Evolutionary conservation across 352 stramenopile species (phyloP).

Genomic region (Globisporangium alternatum): DNA sequence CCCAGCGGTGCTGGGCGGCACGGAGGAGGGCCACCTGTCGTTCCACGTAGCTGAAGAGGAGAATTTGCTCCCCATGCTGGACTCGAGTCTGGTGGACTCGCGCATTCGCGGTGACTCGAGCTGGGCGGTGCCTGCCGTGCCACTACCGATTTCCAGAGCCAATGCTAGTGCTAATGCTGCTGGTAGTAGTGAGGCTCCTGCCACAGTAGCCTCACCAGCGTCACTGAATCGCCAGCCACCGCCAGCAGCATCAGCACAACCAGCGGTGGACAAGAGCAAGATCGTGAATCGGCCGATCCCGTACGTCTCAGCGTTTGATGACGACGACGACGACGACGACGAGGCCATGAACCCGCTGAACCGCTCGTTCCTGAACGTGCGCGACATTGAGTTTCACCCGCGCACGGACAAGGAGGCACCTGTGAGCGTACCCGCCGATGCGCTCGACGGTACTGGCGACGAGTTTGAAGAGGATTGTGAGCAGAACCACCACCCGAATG

Average conservation of each 20-base stretch:
- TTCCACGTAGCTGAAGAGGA: constrained; percentile 13
- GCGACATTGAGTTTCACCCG: constrained; percentile 42
- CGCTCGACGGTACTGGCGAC: constrained; percentile 14
- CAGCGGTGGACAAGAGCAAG: constrained; percentile 9
- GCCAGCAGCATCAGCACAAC: background rate
- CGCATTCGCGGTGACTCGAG: constrained; percentile 35
- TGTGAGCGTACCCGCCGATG: constrained; percentile 13
- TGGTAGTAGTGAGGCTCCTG: background rate
- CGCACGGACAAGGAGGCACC: constrained; percentile 17
- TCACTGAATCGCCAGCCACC: background rate
- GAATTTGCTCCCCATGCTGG: constrained; percentile 33
- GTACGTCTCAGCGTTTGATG: constrained; percentile 10
- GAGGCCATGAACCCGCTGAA: constrained; percentile 46
- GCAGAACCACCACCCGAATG: background rate
- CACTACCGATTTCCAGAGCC: background rate
- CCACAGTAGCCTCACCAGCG: background rate
- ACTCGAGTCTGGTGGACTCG: constrained; percentile 27
- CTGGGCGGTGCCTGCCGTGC: constrained; percentile 26
- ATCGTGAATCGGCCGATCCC: constrained; percentile 23
- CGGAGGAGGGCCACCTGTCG: background rate
- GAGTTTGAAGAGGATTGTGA: background rate
- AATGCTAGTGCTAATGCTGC: background rate
- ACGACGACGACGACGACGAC: constrained; percentile 37
- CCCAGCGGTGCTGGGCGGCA: constrained; percentile 13
- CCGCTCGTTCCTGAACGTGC: constrained; percentile 50